Evolutionary conservation across 2,329 filamentous ascomycete genomes (phyloP).

Genomic region (Aspergillus melleus): DNA sequence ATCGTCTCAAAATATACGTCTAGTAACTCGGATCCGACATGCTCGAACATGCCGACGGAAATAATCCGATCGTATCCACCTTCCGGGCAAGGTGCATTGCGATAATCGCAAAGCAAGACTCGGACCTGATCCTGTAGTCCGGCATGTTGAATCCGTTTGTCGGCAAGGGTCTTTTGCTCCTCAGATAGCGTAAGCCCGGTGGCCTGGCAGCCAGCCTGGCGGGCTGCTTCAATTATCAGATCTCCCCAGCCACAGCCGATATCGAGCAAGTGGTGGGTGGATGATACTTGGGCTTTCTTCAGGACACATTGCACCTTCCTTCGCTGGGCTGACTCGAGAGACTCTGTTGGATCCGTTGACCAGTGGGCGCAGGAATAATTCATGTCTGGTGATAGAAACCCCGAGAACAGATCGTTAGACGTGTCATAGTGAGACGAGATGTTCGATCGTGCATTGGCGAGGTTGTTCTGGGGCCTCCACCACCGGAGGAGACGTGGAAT

Average conservation of each 20-base stretch:
- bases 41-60: conserved; percentile 77
- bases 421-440: conserved; percentile 74
- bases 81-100: conserved; percentile 56
- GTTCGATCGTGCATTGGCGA: conserved; percentile 63
- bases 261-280: conserved; percentile 68
- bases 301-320: conserved; percentile 68
- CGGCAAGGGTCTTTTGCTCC: conserved; percentile 69
- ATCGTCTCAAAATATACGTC: conserved; percentile 67
- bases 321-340: conserved; percentile 58
- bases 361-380: conserved; percentile 56
- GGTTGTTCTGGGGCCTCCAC: conserved; percentile 58
- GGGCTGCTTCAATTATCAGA: conserved; percentile 69
- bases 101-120: conserved; percentile 69
- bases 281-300: conserved; percentile 62
- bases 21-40: conserved; percentile 68
- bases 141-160: conserved; percentile 62
- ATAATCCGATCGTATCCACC: conserved; percentile 68
- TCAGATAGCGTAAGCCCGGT: conserved; percentile 68
- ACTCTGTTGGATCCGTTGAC: conserved; percentile 58
- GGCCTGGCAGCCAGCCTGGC: conserved; percentile 65
- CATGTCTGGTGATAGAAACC: conserved; percentile 28
- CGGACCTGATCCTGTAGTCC: conserved; percentile 62
- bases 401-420: conserved; percentile 40
- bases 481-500: conserved; percentile 41
- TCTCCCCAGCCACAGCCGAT: conserved; percentile 77